Evolutionary conservation across 768 basidiomycete genomes (phyloP), one percentile per base, ranked within the genome.

Genomic region (Zangia roseola): DNA sequence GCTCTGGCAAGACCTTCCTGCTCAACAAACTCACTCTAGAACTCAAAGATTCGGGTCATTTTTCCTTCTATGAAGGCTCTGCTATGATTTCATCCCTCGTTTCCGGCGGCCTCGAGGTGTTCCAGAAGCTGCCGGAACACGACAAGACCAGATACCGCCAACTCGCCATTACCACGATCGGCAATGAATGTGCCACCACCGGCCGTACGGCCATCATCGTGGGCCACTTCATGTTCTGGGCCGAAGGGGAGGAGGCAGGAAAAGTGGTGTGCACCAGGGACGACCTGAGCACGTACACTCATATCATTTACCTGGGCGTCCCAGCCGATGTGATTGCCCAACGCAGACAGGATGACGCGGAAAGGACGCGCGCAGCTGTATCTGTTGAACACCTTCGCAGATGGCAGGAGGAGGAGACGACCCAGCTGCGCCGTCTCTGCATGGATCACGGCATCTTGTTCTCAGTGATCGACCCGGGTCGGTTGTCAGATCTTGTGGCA

Each of bases 171-270:
- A 49, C 50, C 34, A 49, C 47, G 19, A 51, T 51, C 17, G 23
- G 50, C 23, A 37, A 51, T 42, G 50, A 51, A 49, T 51, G 50
- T 23, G 40, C 47, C 34, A 38, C 40, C 23, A 52, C 50, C 8
- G 50, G 50, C 40, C 50, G 47, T 10, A 26, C 50, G 3, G 50
- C 50, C 40, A 52, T 52, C 37, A 42, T 52, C 40, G 6, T 40
- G 19, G 50, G 51, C 47, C 51, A 52, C 41, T 52, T 52, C 51
- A 52, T 52, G 51, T 52, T 52, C 48, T 52, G 51, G 51, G 41
- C 51, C 19, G 40, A 52, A 50, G 51, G 51, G 25, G 51, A 52
- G 51, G 47, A 52, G 40, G 52, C 52, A 40, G 53, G 44, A 54
- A 54, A 53, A 48, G 44, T 6, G 40, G 53, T 54, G 45, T 54